phyloP scores from a whole-genome alignment of 371 early-diverging fungal species.

The Lichtheimia ramosa region DNA sequence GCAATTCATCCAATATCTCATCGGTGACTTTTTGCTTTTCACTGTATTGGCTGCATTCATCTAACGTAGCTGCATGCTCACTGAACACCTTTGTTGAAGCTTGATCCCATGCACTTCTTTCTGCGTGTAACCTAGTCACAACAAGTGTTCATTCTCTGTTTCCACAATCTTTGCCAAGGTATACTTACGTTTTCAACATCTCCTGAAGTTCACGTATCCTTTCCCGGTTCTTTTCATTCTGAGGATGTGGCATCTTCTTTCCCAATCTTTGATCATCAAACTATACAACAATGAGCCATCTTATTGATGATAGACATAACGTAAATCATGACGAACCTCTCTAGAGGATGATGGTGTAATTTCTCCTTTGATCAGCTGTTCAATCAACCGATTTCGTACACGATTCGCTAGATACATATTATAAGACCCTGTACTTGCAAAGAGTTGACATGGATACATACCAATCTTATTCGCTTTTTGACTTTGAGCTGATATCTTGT shows the following conservation, averaged over 20 bases:
- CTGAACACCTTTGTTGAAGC: not conserved
- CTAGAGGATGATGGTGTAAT: not conserved
- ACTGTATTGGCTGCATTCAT: not conserved
- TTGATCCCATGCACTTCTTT: not conserved
- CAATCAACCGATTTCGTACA: not conserved
- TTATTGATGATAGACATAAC: not conserved
- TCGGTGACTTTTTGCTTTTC: too few relatives aligned
- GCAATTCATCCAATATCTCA: too few relatives aligned
- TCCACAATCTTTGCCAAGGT: not conserved
- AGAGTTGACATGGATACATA: not conserved
- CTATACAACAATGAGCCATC: not conserved
- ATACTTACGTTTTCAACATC: not conserved
- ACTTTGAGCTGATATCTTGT: not conserved
- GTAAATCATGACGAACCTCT: not conserved
- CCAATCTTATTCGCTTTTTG: not conserved
- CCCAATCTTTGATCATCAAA: not conserved
- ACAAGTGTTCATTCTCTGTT: not conserved
- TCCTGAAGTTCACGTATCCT: not conserved
- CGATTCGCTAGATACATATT: not conserved
- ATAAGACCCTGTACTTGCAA: not conserved
- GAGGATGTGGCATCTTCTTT: not conserved
- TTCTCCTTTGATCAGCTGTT: not conserved
- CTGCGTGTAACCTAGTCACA: not conserved
- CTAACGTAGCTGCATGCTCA: not conserved
- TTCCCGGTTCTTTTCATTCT: not conserved